Conservation (phyloP, 2,329 filamentous ascomycete species). For the Nigrograna mackinnonii region DNA sequence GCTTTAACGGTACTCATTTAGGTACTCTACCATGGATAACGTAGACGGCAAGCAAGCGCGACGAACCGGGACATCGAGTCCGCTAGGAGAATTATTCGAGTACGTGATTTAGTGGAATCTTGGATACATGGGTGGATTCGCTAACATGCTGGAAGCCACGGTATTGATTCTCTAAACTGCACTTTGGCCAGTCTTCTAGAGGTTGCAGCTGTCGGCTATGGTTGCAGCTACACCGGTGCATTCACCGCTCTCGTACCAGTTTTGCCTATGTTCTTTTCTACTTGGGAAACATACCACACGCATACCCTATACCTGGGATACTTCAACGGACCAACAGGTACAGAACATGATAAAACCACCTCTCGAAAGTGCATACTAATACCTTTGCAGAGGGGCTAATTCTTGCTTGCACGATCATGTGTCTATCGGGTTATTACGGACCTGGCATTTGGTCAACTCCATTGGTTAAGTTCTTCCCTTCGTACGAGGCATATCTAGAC, state of each 20-base stretch:
- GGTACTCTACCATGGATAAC: constrained; percentile 97
- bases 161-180: constrained; percentile 97
- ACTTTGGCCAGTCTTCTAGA: constrained; percentile 89
- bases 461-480: constrained; percentile 60
- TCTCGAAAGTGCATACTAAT: constrained; percentile 13
- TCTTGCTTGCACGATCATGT: constrained; percentile 85
- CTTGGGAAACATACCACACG: constrained; percentile 99
- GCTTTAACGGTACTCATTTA: too few species aligned
- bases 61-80: constrained; percentile 91
- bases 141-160: constrained; percentile 62
- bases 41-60: constrained; percentile 97
- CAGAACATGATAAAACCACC: neutral
- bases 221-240: constrained; percentile 79
- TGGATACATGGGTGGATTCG: too few species aligned
- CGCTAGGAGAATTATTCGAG: constrained; percentile 95
- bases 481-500: constrained; percentile 59
- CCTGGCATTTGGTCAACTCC: constrained; percentile 83
- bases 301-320: constrained; percentile 95
- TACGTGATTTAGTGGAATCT: too few species aligned
- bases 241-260: constrained; percentile 92
- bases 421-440: constrained; percentile 83
- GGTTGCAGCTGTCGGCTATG: constrained; percentile 90
- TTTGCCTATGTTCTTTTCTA: constrained; percentile 98
- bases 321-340: constrained; percentile 88
- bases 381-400: constrained; percentile 73